These are phyloP conservation scores for Cordyceps farinosa DNA, from an alignment of 2,329 filamentous ascomycete species.

Conservation along the genomic window DNA sequence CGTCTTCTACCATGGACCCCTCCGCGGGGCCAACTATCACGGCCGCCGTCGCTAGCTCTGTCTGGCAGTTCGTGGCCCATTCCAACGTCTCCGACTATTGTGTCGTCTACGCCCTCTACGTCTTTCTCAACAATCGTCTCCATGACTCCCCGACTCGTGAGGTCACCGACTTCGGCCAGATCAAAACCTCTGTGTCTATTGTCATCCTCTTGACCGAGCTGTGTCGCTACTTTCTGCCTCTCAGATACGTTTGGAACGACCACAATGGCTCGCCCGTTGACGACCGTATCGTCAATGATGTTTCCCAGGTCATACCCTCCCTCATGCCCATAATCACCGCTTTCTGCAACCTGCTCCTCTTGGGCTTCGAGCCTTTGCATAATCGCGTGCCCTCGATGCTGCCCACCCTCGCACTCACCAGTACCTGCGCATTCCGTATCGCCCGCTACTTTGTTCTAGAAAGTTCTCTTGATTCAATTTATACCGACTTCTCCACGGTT, in stretches of 20 bases:
- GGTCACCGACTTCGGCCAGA: not conserved
- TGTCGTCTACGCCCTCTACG: conserved; percentile 34
- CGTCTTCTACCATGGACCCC: conserved; percentile 16
- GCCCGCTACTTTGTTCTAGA: not conserved
- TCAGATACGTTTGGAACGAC: not conserved
- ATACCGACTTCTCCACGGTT: not conserved
- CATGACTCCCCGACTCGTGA: not conserved
- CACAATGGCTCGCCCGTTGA: not conserved
- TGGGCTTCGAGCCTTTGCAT: not conserved
- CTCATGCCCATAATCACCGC: not conserved
- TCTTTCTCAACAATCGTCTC: conserved; percentile 26
- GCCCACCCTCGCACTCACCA: not conserved
- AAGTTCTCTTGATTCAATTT: not conserved
- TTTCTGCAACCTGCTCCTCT: not conserved
- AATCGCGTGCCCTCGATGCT: not conserved
- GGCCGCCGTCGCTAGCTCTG: conserved; percentile 23
- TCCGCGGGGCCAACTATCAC: conserved; percentile 29
- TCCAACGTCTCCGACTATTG: conserved; percentile 16
- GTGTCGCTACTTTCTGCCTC: not conserved
- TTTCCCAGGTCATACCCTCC: not conserved
- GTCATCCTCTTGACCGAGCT: not conserved
- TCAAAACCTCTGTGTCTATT: not conserved
- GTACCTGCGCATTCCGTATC: not conserved
- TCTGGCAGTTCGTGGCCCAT: not conserved
- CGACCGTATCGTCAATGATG: not conserved